Conservation (phyloP, 2,329 filamentous ascomycete species). For the Stachybotrys echinatus region DNA sequence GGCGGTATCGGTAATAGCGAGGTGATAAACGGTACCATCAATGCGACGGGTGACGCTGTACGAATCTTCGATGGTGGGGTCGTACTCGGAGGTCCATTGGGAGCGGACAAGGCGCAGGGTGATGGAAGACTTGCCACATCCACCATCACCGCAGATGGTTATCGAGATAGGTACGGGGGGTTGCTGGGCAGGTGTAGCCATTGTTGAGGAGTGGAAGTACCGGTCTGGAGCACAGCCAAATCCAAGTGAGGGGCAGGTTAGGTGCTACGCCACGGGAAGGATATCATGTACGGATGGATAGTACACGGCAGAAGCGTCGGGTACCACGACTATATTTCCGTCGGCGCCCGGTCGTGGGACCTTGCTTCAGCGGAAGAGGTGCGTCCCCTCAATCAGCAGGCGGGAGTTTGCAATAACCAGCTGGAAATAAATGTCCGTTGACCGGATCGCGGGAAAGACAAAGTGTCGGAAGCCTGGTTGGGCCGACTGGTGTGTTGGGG, state of each 20-base stretch:
- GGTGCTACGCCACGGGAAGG: not conserved
- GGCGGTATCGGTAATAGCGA: slow-evolving; percentile 75
- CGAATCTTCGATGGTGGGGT: slow-evolving; percentile 77
- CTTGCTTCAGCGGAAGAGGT: not conserved
- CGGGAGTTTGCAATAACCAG: not conserved
- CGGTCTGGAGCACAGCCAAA: too few species aligned
- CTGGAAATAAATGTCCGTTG: not conserved
- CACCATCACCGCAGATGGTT: slow-evolving; percentile 82
- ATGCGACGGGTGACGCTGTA: slow-evolving; percentile 78
- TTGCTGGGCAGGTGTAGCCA: slow-evolving; percentile 5
- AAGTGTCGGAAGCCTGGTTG: not conserved
- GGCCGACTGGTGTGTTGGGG: not conserved
- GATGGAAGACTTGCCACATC: slow-evolving; percentile 80
- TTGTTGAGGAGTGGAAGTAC: too few species aligned
- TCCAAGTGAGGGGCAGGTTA: too few species aligned
- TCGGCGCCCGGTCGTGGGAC: not conserved
- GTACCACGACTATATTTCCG: not conserved
- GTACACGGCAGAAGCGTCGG: not conserved
- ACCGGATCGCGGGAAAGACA: not conserved
- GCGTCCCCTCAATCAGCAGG: too few species aligned
- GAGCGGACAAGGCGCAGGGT: slow-evolving; percentile 76
- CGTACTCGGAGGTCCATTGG: slow-evolving; percentile 80
- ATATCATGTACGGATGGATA: not conserved
- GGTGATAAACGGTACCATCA: slow-evolving; percentile 75
- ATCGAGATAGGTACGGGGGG: slow-evolving; percentile 59